Base-by-base conservation (phyloP, 441 rosid species). In the Pelargonium cotyledonis region DNA sequence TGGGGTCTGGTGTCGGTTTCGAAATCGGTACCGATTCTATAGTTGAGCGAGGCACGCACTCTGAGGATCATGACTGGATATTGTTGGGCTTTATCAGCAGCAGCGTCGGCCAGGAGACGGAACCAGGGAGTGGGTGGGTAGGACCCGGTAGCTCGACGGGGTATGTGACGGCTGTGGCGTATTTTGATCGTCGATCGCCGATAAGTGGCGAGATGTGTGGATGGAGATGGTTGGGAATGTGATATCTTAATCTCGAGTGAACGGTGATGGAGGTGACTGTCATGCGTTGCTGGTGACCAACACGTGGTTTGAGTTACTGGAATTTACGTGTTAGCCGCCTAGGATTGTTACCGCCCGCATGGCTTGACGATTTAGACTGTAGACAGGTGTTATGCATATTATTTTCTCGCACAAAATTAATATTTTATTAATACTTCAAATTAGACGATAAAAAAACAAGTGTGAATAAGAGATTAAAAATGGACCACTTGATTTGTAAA, bases 291-390 rank as follows among this genome's bases (percentile, higher is more conserved):
- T 53, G 19, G 60, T 53, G 8, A 53, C 60, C 7, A 8, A 18
- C 60, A n/a, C 8, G 60, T 53, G 19, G 60, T 53, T 53, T 53
- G 60, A 15, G 60, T 53, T 5, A n/a, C 8, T 53, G 6, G 10
- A 43, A 53, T 53, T 53, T 53, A 12, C 60, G 60, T 15, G 60
- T n/a, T n/a, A 53, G 60, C 60, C 60, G 60, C 60, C 60, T 18
- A 0, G 19, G 21, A 53, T 0, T 23, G 2, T 23, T 23, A 23
- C 2, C 26, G 26, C 26, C 26, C 26, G 26, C 26, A 2, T 23
- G 26, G 26, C 26, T 23, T 23, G 26, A 23, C 26, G 2, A 23
- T 23, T n/a, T n/a, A n/a, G n/a, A n/a, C n/a, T n/a, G n/a, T n/a
- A n/a, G n/a, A n/a, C n/a, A n/a, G n/a, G n/a, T n/a, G n/a, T n/a